Evolutionary conservation across 257 asterid genomes (phyloP).

Genomic region (Solanum gandarillasii): DNA sequence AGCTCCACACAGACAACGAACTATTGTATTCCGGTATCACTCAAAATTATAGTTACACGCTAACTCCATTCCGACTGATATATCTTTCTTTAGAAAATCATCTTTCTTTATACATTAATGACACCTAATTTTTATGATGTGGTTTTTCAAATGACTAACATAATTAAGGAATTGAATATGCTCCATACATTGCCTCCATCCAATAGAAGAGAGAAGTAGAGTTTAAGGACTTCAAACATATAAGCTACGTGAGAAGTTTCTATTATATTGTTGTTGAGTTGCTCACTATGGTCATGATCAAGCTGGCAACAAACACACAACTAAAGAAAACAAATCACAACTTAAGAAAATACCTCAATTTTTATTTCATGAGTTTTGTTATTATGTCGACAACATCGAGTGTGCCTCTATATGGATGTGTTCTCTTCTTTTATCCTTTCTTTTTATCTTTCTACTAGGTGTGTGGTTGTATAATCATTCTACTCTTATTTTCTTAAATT

Average conservation of each 20-base stretch:
- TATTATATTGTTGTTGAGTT: neutral
- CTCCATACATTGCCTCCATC: neutral
- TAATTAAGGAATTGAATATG: neutral
- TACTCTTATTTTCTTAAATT: neutral
- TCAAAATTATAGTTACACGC: no score
- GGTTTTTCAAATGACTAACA: neutral
- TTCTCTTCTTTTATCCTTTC: neutral
- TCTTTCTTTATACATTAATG: neutral
- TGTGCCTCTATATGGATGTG: neutral
- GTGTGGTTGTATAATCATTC: neutral
- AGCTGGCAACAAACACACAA: neutral
- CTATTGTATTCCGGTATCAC: no score
- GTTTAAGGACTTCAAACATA: neutral
- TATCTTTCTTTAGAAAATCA: no score
- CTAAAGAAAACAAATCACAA: neutral
- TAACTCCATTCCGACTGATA: no score
- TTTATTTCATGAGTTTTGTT: neutral
- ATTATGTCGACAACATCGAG: neutral
- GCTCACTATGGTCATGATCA: neutral
- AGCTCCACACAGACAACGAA: no score
- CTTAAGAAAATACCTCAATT: neutral
- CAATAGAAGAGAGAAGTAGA: neutral
- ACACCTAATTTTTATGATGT: neutral
- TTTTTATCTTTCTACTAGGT: neutral
- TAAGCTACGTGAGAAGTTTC: neutral